Evolutionary conservation across 805 yeast genomes (phyloP).

Genomic region (Cyberlindnera bimundalis): DNA sequence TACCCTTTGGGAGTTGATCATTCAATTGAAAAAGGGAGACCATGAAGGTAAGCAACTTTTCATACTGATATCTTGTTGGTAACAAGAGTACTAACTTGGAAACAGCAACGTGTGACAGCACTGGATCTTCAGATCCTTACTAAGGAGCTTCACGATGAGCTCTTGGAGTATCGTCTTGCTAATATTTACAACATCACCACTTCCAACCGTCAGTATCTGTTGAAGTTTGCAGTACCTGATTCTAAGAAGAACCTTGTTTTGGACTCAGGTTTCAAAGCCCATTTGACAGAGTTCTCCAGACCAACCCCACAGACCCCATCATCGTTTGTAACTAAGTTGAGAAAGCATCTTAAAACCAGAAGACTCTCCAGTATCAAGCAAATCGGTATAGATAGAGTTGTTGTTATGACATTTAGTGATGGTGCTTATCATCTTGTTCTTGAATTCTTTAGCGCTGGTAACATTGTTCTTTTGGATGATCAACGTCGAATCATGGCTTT

Average conservation of each 20-base stretch:
- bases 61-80: neutral
- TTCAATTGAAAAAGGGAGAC: neutral
- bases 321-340: slow-evolving; percentile 76
- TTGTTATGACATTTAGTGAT: slow-evolving; percentile 81
- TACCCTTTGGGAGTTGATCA: no score
- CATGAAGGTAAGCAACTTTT: neutral
- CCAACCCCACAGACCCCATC: slow-evolving; percentile 81
- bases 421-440: slow-evolving; percentile 74
- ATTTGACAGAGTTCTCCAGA: slow-evolving; percentile 75
- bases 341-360: slow-evolving; percentile 82
- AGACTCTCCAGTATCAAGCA: slow-evolving; percentile 71
- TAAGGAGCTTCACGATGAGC: slow-evolving; percentile 54
- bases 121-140: slow-evolving; percentile 74
- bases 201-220: slow-evolving; percentile 65
- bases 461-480: slow-evolving; percentile 72
- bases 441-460: slow-evolving; percentile 96
- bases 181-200: slow-evolving; percentile 80
- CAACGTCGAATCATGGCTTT: slow-evolving; percentile 64
- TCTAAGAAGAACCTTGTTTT: slow-evolving; percentile 71
- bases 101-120: slow-evolving; percentile 79
- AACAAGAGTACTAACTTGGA: neutral
- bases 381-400: slow-evolving; percentile 75
- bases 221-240: slow-evolving; percentile 82
- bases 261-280: slow-evolving; percentile 83
- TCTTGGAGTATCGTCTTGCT: slow-evolving; percentile 68